These are phyloP conservation scores for Lodderomyces theae DNA, from an alignment of 1,139 yeast genomes.

Conservation along the genomic window DNA sequence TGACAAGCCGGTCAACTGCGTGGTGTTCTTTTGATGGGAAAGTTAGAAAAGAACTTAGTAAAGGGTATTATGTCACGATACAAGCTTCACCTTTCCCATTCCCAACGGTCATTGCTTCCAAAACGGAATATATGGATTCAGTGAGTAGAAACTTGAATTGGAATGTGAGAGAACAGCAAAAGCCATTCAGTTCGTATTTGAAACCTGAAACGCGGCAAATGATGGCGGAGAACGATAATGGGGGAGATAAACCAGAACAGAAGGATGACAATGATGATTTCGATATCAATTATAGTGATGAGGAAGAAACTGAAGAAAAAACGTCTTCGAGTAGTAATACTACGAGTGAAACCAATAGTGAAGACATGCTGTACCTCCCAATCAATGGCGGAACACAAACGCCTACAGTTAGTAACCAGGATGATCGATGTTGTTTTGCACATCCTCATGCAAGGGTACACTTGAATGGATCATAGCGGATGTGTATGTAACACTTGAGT, in stretches of 20 bases:
- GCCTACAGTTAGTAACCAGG: conserved; percentile 29
- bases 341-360: conserved; percentile 16
- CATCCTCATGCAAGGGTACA: conserved; percentile 40
- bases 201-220: conserved; percentile 13
- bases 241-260: conserved; percentile 6
- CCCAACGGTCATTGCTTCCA: conserved; percentile 76
- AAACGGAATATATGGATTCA: conserved; percentile 78
- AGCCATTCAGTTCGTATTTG: conserved; percentile 48
- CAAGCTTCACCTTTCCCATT: conserved; percentile 80
- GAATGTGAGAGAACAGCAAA: conserved; percentile 82
- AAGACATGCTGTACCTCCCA: conserved; percentile 23
- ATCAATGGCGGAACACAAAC: conserved; percentile 29
- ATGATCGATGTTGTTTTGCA: conserved; percentile 38
- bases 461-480: conserved; percentile 17
- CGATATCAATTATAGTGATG: conserved; percentile 30
- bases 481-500: neutral
- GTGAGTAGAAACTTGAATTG: conserved; percentile 82
- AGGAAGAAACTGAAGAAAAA: conserved; percentile 13
- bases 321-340: conserved; percentile 11
- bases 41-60: conserved; percentile 62
- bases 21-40: conserved; percentile 94
- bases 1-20: conserved; percentile 68
- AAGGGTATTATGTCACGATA: conserved; percentile 75
- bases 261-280: conserved; percentile 23
- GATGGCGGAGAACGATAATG: conserved; percentile 11